A percentile compares a stretch with the other conserved stretches of the same genome.
These are phyloP conservation scores for Leccinum pellstonianum DNA, from an alignment of 768 basidiomycete genomes.

Conservation along the genomic window DNA sequence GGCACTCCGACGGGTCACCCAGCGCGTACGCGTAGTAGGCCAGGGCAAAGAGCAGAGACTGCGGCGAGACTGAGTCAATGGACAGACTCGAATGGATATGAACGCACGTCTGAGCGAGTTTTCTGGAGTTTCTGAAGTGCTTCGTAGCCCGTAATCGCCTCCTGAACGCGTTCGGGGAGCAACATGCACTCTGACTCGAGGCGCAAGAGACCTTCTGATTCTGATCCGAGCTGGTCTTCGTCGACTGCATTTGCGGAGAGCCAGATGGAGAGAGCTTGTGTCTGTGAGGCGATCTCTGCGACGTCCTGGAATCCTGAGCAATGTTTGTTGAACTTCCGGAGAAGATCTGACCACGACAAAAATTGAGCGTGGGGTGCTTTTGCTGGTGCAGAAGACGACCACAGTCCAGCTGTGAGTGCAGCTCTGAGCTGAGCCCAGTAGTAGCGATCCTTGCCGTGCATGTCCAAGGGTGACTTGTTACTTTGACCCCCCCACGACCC, in stretches of 20 bases:
- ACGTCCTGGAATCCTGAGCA: constrained; percentile 59
- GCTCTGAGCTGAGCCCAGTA: constrained; percentile 77
- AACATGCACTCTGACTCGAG: constrained; percentile 60
- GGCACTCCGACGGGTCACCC: constrained; percentile 60
- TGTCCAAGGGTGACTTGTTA: constrained; percentile 26
- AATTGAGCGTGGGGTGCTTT: constrained; percentile 50
- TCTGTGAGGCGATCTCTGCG: constrained; percentile 66
- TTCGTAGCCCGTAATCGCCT: constrained; percentile 55
- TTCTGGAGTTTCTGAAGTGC: constrained; percentile 48
- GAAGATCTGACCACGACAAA: constrained; percentile 73
- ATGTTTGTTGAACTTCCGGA: constrained; percentile 88
- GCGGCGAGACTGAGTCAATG: constrained; percentile 10
- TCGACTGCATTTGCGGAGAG: constrained; percentile 47
- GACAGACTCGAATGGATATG: neutral
- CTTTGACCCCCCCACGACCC: constrained; percentile 12
- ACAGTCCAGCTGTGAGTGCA: constrained; percentile 71
- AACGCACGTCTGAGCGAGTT: constrained; percentile 59
- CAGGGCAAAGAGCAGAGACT: constrained; percentile 68
- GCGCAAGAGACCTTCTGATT: constrained; percentile 33
- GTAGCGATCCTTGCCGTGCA: constrained; percentile 46
- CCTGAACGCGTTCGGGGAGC: constrained; percentile 53
- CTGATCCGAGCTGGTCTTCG: constrained; percentile 55
- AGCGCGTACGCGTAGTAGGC: constrained; percentile 84
- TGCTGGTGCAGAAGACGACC: constrained; percentile 62
- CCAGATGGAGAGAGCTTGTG: constrained; percentile 59